Percentiles rank a stretch among this genome's conserved stretches.
Conservation (phyloP, 352 stramenopile genomes). For the Phytophthora foliorum region DNA sequence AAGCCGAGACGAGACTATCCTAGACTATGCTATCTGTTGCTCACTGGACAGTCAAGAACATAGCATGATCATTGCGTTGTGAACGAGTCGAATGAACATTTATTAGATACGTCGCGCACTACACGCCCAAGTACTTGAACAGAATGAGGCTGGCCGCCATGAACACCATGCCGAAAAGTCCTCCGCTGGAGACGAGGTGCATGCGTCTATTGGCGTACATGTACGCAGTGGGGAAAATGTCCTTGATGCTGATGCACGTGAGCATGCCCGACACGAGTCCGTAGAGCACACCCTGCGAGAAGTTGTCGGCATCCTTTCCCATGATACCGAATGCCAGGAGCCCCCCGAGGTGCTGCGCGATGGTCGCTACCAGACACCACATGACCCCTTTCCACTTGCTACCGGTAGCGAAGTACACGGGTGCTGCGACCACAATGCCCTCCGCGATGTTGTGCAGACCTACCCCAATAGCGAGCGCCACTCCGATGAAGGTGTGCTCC, state of each 20-base stretch:
- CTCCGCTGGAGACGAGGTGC: constrained; percentile 79
- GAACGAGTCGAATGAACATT: background rate
- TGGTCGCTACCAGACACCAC: constrained; percentile 89
- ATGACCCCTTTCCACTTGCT: constrained; percentile 93
- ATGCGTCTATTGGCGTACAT: constrained; percentile 86
- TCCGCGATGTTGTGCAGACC: constrained; percentile 97
- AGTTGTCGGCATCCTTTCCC: constrained; percentile 55
- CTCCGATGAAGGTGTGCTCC: constrained; percentile 89
- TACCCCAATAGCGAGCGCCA: constrained; percentile 93
- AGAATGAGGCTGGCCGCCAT: constrained; percentile 92
- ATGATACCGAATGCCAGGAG: constrained; percentile 81
- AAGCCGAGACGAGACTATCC: constrained; percentile 4
- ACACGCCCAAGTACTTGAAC: constrained; percentile 76
- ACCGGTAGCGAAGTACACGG: constrained; percentile 97
- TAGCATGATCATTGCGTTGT: background rate
- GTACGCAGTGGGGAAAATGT: constrained; percentile 93
- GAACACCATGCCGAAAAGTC: constrained; percentile 89
- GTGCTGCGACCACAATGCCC: constrained; percentile 93
- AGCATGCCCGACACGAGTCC: constrained; percentile 95
- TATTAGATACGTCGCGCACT: constrained; percentile 20
- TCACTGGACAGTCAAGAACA: constrained; percentile 1
- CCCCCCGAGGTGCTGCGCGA: constrained; percentile 89
- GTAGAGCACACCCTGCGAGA: constrained; percentile 90
- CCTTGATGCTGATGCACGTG: constrained; percentile 92
- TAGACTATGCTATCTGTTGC: no score